These are phyloP conservation scores for Verticillium zaregamsianum DNA, from an alignment of 2,329 filamentous ascomycete species.

Conservation along the genomic window DNA sequence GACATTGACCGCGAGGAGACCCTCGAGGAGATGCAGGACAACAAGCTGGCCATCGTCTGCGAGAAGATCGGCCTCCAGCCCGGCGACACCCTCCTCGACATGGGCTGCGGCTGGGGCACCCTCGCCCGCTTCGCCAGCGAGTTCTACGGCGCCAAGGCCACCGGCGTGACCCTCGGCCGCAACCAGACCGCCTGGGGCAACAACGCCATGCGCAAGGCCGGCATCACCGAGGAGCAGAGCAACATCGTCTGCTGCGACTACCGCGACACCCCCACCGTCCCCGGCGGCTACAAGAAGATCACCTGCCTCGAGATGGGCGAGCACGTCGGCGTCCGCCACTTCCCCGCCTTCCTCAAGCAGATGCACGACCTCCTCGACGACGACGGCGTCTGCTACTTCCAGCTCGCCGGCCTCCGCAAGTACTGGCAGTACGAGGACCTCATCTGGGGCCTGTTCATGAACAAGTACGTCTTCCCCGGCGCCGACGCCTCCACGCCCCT, in stretches of 20 bases:
- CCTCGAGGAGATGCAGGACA: conserved; percentile 84
- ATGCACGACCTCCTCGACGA: conserved; percentile 85
- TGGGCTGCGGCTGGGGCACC: conserved; percentile 89
- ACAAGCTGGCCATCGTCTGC: conserved; percentile 82
- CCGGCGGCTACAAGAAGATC: conserved; percentile 19
- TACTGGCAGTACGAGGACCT: conserved; percentile 88
- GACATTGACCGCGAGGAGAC: conserved; percentile 76
- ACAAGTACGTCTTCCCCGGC: conserved; percentile 61
- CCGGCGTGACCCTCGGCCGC: conserved; percentile 79
- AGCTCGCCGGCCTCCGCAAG: conserved; percentile 81
- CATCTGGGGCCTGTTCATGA: conserved; percentile 91
- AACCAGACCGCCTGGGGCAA: conserved; percentile 92
- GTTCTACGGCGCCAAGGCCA: conserved; percentile 73
- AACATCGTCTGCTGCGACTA: conserved; percentile 86
- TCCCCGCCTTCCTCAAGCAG: conserved; percentile 68
- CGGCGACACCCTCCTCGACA: conserved; percentile 74
- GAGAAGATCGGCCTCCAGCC: conserved; percentile 77
- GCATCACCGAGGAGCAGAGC: conserved; percentile 73
- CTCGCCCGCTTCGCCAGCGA: conserved; percentile 79
- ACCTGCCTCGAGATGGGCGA: conserved; percentile 91
- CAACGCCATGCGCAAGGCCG: conserved; percentile 68
- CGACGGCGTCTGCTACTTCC: conserved; percentile 82
- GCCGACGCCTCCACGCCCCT: background rate
- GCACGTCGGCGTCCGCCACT: conserved; percentile 82
- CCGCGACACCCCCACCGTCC: conserved; percentile 70